Evolutionary conservation across 441 rosid species (phyloP).

Genomic region (Populus tomentosa): DNA sequence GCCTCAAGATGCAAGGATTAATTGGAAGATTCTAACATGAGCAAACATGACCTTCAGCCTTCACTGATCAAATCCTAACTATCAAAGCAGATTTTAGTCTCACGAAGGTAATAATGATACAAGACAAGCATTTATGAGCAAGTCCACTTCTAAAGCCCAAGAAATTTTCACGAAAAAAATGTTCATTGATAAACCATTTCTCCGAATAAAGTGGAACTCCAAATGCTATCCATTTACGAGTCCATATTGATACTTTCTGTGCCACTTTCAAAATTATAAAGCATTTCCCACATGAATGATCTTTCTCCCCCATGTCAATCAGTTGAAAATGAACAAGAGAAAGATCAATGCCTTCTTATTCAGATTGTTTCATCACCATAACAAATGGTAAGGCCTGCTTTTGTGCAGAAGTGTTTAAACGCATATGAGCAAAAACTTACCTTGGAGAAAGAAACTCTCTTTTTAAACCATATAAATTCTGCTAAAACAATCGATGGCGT

Average conservation of each 20-base stretch:
- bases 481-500: conserved; percentile 86
- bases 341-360: neutral
- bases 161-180: no score
- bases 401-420: neutral
- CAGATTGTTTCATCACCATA: neutral
- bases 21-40: no score
- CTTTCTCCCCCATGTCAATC: neutral
- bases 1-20: no score
- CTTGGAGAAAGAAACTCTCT: conserved; percentile 67
- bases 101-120: neutral
- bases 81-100: neutral
- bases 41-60: no score
- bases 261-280: neutral
- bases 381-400: neutral
- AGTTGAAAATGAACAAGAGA: neutral
- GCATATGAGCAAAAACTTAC: conserved; percentile 24
- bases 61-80: no score
- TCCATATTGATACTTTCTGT: neutral
- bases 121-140: neutral
- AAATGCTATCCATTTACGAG: neutral
- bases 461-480: conserved; percentile 68
- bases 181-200: neutral
- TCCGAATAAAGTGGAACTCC: neutral
- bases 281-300: neutral
- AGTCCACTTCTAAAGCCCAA: neutral